Conservation (phyloP, 2,329 filamentous ascomycete species). For the Verticillium isaacii region DNA sequence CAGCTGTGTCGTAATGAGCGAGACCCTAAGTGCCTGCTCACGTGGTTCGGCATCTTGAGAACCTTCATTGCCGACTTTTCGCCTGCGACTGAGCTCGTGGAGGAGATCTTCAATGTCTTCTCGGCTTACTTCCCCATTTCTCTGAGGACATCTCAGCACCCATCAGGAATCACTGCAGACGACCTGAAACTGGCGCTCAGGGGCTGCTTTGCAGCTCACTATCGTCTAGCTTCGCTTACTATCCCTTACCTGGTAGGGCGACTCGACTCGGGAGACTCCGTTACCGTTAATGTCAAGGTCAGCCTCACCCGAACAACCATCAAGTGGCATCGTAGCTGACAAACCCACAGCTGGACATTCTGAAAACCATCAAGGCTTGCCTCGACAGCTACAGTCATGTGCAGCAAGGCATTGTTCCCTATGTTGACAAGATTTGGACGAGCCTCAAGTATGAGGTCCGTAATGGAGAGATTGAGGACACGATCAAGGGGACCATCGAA, state of each 20-base stretch:
- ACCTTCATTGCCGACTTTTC: conserved; percentile 40
- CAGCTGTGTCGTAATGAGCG: conserved; percentile 49
- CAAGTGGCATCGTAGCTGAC: background rate
- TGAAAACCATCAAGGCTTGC: conserved; percentile 51
- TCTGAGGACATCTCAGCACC: conserved; percentile 44
- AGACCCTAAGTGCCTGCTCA: conserved; percentile 51
- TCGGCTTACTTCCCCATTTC: conserved; percentile 60
- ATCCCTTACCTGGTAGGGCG: conserved; percentile 53
- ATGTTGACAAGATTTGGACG: conserved; percentile 48
- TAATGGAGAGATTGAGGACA: conserved; percentile 55
- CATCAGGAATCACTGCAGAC: conserved; percentile 48
- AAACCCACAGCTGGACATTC: conserved; percentile 41
- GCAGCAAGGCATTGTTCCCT: conserved; percentile 41
- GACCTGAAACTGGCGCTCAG: conserved; percentile 50
- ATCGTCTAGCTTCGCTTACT: conserved; percentile 37
- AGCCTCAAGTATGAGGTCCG: conserved; percentile 61
- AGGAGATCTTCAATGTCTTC: conserved; percentile 49
- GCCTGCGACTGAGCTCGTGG: conserved; percentile 38
- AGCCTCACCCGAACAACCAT: background rate
- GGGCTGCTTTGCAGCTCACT: conserved; percentile 47
- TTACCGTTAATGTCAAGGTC: conserved; percentile 55
- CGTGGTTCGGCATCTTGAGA: conserved; percentile 50
- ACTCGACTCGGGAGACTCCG: conserved; percentile 53
- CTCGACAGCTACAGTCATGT: conserved; percentile 43
- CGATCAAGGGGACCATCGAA: conserved; percentile 50